Evolutionary conservation across 1,284 basidiomycete species (phyloP).

Genomic region (Ustilago shanxiensis): DNA sequence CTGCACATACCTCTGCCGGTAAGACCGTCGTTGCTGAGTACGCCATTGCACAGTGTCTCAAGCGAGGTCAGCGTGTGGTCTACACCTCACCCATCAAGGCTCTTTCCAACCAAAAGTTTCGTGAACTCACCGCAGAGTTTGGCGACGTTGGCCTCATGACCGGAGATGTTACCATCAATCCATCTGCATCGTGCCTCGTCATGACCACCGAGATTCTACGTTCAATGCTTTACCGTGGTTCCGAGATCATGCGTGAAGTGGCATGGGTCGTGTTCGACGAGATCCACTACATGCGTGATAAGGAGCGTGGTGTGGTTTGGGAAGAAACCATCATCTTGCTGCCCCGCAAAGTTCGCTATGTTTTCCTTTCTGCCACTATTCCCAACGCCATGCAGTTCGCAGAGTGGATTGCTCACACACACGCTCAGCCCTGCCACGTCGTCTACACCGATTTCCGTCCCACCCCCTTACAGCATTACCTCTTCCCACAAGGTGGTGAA

Average conservation of each 20-base stretch:
- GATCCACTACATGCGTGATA: slow-evolving; percentile 99
- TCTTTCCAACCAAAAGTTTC: slow-evolving; percentile 97
- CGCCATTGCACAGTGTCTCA: slow-evolving; percentile 95
- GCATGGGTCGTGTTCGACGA: slow-evolving; percentile 99
- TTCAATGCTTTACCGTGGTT: slow-evolving; percentile 98
- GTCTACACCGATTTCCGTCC: slow-evolving; percentile 99
- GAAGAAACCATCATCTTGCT: slow-evolving; percentile 93
- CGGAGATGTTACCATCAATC: slow-evolving; percentile 99
- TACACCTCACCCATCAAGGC: slow-evolving; percentile 99
- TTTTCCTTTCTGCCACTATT: slow-evolving; percentile 99
- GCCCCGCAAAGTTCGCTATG: slow-evolving; percentile 94
- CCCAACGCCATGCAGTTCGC: slow-evolving; percentile 99
- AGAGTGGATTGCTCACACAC: slow-evolving; percentile 97
- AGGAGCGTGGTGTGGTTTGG: slow-evolving; percentile 78
- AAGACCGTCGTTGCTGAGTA: slow-evolving; percentile 99
- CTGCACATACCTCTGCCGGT: slow-evolving; percentile 98
- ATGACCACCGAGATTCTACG: slow-evolving; percentile 99
- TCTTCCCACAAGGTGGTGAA: slow-evolving; percentile 95
- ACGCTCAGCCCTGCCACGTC: slow-evolving; percentile 98
- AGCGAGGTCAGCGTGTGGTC: slow-evolving; percentile 92
- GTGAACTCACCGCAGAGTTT: slow-evolving; percentile 96
- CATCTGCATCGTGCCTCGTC: slow-evolving; percentile 93
- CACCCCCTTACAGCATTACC: slow-evolving; percentile 96
- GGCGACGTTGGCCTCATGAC: slow-evolving; percentile 99
- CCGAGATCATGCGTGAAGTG: slow-evolving; percentile 99